A percentile compares a stretch with the other conserved stretches of the same genome.
Conservation (phyloP, 768 basidiomycete species). For the Nidula microcarpa region DNA sequence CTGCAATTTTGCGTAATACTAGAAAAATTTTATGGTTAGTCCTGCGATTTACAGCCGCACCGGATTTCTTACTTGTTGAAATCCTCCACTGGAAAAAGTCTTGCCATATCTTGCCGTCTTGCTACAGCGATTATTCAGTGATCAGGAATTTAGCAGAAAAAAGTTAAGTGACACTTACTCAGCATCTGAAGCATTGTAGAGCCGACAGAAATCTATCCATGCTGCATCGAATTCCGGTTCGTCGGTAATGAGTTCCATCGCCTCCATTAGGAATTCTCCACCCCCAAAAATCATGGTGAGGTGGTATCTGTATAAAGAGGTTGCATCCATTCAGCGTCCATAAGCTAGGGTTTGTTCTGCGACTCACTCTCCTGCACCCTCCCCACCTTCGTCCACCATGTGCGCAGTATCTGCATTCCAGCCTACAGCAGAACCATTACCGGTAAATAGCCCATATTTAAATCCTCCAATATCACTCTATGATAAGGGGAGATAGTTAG, state of each 20-base stretch:
- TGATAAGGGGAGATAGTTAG: too few species aligned
- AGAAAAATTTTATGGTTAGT: neutral
- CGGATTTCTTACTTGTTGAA: conserved; percentile 16
- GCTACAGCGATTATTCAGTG: conserved; percentile 9
- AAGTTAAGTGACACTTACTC: conserved; percentile 18
- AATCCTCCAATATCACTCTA: conserved; percentile 32
- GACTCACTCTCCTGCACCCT: conserved; percentile 26
- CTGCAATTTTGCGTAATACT: conserved; percentile 35
- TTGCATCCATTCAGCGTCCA: neutral
- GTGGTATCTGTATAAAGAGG: conserved; percentile 17
- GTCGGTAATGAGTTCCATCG: conserved; percentile 33
- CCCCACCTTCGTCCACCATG: conserved; percentile 31
- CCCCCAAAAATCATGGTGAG: conserved; percentile 32
- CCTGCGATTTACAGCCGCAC: too few species aligned
- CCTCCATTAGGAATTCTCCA: conserved; percentile 36
- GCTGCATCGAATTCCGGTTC: conserved; percentile 34
- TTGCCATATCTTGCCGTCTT: conserved; percentile 32
- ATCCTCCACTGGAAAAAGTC: conserved; percentile 28
- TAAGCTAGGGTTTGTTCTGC: neutral
- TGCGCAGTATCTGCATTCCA: conserved; percentile 36
- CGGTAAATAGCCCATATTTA: conserved; percentile 32
- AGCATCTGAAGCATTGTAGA: conserved; percentile 29
- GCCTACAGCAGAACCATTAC: conserved; percentile 29
- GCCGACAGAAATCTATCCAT: conserved; percentile 33
- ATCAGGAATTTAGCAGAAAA: neutral